Base-by-base conservation (phyloP, 257 asterid species). In the Salvia rosmarinus region DNA sequence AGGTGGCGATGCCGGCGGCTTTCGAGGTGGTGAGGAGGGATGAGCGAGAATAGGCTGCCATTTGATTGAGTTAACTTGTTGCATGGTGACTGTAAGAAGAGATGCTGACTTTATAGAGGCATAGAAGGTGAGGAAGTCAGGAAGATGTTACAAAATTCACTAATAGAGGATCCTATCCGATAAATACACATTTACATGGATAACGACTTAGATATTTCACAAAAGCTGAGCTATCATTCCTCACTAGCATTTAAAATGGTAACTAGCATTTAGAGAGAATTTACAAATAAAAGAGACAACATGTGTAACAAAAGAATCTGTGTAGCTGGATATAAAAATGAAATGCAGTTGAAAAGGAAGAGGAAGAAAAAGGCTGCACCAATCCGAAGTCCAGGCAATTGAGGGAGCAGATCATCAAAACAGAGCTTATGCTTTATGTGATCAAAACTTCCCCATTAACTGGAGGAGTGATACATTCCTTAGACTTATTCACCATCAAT, bases 401-500 rank as follows among this genome's bases (percentile, higher is more conserved):
- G n/a, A n/a, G n/a, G 34, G 32, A 76, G 46, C 30, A 32, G 35
- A 47, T 65, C 21, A 20, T 52, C 20, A 35, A 25, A 39, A 17
- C 30, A 19, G 52, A 42, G 46, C 61, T 52, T 55, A 42, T 40
- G 57, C 34, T 37, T 40, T 25, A 12, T 55, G 10, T 42, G n/a
- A 37, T 56, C 47, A 68, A 54, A 52, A 25, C 42, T 70, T 43
- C 21, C 9, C 20, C 39, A 17, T 19, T 30, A 4, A 43, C 10
- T 34, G 28, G 28, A 32, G 51, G 13, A 52, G 12, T 6, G 4
- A 51, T 20, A 20, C 11, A 30, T 28, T 57, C 9, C 40, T 60
- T 0, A 16, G 1, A 3, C 6, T 16, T 17, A 43, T 57, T 94
- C 90, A 90, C 98, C 99, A 94, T 82, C 89, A 89, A 80, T 94